Evolutionary conservation across 1,284 basidiomycete species (phyloP).

Genomic region (Ganoderma multipileum): DNA sequence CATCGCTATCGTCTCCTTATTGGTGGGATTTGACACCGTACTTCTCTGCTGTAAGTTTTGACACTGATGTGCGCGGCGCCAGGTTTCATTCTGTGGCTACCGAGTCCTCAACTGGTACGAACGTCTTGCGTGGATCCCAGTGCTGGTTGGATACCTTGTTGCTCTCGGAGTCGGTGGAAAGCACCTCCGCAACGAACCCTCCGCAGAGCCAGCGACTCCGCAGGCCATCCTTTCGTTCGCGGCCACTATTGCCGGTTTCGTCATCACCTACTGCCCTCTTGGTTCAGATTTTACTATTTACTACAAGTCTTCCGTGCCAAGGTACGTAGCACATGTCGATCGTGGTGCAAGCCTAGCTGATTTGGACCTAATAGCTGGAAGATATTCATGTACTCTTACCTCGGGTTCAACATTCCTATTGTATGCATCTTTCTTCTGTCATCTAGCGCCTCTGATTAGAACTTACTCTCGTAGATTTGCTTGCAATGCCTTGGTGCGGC

Average conservation of each 20-base stretch:
- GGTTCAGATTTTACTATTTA: constrained; percentile 81
- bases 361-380: constrained; percentile 51
- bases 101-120: constrained; percentile 82
- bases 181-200: constrained; percentile 54
- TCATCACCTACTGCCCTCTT: constrained; percentile 70
- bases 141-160: constrained; percentile 79
- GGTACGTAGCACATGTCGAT: constrained; percentile 44
- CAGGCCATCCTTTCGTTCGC: constrained; percentile 66
- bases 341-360: constrained; percentile 3
- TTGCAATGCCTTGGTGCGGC: constrained; percentile 84
- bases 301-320: constrained; percentile 60
- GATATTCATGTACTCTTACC: constrained; percentile 78
- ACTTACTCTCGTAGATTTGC: constrained; percentile 45
- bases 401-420: constrained; percentile 78
- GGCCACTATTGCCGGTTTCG: constrained; percentile 76
- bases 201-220: constrained; percentile 59
- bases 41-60: neutral
- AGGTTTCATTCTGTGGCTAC: constrained; percentile 85
- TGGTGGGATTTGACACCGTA: constrained; percentile 52
- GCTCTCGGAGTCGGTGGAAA: constrained; percentile 79
- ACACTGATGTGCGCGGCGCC: neutral
- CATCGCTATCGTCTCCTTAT: constrained; percentile 77
- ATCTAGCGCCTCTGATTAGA: neutral
- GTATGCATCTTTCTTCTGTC: constrained; percentile 43
- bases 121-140: constrained; percentile 78